These are phyloP conservation scores for Solioccasus polychromus DNA, from an alignment of 768 basidiomycete species.

Conservation along the genomic window DNA sequence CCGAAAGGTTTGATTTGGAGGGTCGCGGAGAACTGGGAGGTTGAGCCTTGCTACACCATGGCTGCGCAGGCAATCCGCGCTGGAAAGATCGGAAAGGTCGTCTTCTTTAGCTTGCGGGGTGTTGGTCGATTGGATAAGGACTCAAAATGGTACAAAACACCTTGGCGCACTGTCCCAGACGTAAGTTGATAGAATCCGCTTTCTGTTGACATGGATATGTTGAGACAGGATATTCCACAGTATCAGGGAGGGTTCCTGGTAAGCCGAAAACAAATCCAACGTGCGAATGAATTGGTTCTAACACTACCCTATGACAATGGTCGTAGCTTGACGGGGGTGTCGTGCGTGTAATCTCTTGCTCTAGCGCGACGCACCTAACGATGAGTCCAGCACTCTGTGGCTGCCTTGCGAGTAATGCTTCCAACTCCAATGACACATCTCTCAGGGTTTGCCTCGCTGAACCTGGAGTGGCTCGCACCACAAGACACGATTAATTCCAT, in stretches of 20 bases:
- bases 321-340: slow-evolving; percentile 75
- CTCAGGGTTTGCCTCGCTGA: slow-evolving; percentile 64
- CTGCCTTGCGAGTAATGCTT: slow-evolving; percentile 60
- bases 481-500: slow-evolving; percentile 74
- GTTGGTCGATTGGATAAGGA: slow-evolving; percentile 56
- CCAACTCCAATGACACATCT: slow-evolving; percentile 51
- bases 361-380: not conserved
- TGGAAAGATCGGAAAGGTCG: slow-evolving; percentile 71
- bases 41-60: slow-evolving; percentile 50
- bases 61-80: slow-evolving; percentile 48
- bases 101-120: slow-evolving; percentile 58
- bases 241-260: slow-evolving; percentile 84
- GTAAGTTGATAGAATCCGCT: slow-evolving; percentile 38
- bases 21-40: slow-evolving; percentile 76
- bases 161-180: slow-evolving; percentile 81
- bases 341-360: slow-evolving; percentile 37
- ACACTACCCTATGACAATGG: slow-evolving; percentile 1
- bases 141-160: slow-evolving; percentile 76
- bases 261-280: slow-evolving; percentile 27
- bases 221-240: slow-evolving; percentile 30
- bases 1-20: slow-evolving; percentile 73
- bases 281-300: not conserved
- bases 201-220: not conserved
- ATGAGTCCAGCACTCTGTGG: slow-evolving; percentile 59
- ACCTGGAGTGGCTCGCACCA: slow-evolving; percentile 69